Conservation (phyloP, 2,329 filamentous ascomycete species). For the Diaporthe citrichinensis region DNA sequence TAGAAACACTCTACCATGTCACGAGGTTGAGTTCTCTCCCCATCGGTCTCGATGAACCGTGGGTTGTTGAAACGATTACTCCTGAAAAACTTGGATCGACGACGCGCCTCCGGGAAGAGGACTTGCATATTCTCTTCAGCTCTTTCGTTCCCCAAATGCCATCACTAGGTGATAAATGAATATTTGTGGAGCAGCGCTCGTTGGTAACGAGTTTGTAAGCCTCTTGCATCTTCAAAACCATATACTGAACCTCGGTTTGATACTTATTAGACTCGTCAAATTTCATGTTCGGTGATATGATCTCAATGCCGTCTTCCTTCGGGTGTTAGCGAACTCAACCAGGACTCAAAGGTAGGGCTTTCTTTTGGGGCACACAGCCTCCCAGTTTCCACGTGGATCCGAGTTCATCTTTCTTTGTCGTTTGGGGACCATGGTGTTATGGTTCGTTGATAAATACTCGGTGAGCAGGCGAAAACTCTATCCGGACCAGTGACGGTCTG, state of each 20-base stretch:
- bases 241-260: neutral
- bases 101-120: neutral
- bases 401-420: neutral
- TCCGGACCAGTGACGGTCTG: neutral
- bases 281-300: neutral
- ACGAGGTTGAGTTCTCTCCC: neutral
- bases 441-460: neutral
- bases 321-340: too few species aligned
- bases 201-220: neutral
- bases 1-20: neutral
- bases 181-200: neutral
- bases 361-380: neutral
- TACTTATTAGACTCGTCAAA: neutral
- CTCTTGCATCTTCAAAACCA: neutral
- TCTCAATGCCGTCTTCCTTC: neutral
- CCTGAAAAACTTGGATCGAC: neutral
- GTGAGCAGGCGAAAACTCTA: neutral
- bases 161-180: neutral
- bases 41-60: neutral
- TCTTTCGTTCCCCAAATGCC: neutral
- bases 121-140: neutral
- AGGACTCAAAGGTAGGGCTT: too few species aligned
- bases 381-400: neutral
- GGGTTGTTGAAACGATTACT: constrained; percentile 5
- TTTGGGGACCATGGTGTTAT: neutral